Evolutionary conservation across 2,329 filamentous ascomycete species (phyloP), one percentile per base, ranked within the genome.

Genomic region (Stemphylium lycopersici): DNA sequence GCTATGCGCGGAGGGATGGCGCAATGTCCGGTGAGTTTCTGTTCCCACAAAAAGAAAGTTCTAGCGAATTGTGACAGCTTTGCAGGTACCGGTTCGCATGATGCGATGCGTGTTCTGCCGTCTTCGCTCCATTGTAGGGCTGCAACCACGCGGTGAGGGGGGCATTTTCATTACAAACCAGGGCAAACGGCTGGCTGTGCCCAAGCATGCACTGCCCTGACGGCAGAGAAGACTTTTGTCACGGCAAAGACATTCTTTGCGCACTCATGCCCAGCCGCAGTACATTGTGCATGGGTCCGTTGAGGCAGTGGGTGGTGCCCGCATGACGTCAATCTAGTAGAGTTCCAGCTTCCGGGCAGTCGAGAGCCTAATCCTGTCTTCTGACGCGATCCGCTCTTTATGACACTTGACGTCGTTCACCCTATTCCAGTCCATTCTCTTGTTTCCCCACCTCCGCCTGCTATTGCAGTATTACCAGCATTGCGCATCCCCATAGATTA

Each of bases 81-180:
- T 54, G 37, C 40, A 48, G 56, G 49, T 15, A 57, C 46, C 52
- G 36, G 61, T 63, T 63, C 61, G 61, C 61, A 59, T 56, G 24
- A 53, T 45, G 32, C 38, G 34, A 55, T 41, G 51, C 45, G 43
- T 51, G 52, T 39, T 48, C 58, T 36, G 36, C 50, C 38, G 52
- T 10, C 22, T 18, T 34, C 16, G 34, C 41, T 45, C 39, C 40
- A 22, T 37, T 18, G 47, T 51, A 55, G 51, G 45, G 36, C 44
- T 59, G 58, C 46, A 31, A 46, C 11, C 33, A 55, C 60, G 55
- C 58, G 55, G 53, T 59, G 58, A 56, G 45, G 26, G 26, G 32
- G 18, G 18, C 22, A 22, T 22, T 5, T 20, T 7, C 26, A 8
- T 24, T 20, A 26, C 26, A 20, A 20, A 18, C 24, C 45, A 26